Evolutionary conservation across 2,329 filamentous ascomycete species (phyloP).

Genomic region (Penicillium sp.): DNA sequence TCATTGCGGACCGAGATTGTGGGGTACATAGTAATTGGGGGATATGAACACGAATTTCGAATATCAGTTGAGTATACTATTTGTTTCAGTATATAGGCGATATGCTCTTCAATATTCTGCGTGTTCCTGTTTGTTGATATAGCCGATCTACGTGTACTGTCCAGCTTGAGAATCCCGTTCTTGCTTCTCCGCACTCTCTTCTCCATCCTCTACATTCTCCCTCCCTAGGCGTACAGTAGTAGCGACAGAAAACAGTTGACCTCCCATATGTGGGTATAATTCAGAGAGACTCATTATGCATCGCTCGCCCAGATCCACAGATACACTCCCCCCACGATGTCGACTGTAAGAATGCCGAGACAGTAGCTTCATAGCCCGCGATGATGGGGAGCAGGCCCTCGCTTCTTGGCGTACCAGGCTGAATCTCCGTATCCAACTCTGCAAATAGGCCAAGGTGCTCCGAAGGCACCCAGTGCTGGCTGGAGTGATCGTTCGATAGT

Average conservation of each 20-base stretch:
- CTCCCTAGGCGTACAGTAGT: neutral
- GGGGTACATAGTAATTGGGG: constrained; percentile 13
- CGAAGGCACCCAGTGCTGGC: constrained; percentile 11
- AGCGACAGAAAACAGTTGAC: constrained; percentile 4
- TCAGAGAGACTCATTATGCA: constrained; percentile 14
- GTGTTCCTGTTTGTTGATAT: constrained; percentile 4
- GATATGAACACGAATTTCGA: neutral
- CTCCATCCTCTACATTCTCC: neutral
- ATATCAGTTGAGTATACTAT: too few species aligned
- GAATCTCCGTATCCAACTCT: constrained; percentile 8
- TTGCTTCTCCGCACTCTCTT: neutral
- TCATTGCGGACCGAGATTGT: constrained; percentile 22
- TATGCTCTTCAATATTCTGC: constrained; percentile 3
- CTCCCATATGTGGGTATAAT: constrained; percentile 1
- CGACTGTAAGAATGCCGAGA: constrained; percentile 30
- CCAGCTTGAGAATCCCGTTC: constrained; percentile 8
- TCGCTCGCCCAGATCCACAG: constrained; percentile 19
- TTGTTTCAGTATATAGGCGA: constrained; percentile 6
- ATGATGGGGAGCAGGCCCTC: constrained; percentile 31
- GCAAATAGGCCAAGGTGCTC: constrained; percentile 9
- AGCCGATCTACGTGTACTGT: constrained; percentile 19
- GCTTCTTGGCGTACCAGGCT: constrained; percentile 8
- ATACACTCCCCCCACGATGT: constrained; percentile 30
- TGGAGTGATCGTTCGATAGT: constrained; percentile 3
- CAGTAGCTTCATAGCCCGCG: constrained; percentile 29